A percentile compares a stretch with the other conserved stretches of the same genome.
phyloP scores from a whole-genome alignment of 1,284 basidiomycete genomes.

The Wolfiporia cocos region DNA sequence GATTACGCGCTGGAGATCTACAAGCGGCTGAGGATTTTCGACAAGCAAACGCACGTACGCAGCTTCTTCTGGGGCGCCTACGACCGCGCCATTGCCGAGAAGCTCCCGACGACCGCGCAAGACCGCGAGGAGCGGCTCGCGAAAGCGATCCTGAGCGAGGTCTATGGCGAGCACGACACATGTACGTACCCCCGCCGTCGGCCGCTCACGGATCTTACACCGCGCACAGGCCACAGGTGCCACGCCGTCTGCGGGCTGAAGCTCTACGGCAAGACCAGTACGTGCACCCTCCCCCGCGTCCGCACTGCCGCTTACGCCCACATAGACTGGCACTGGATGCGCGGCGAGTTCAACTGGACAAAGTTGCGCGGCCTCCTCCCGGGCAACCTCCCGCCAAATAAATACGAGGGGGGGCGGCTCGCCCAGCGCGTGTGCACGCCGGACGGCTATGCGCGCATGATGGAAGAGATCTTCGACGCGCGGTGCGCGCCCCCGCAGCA shows the following conservation, averaged over 20 bases:
- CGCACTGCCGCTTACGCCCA: too few species aligned
- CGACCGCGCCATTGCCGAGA: neutral
- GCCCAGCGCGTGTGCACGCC: neutral
- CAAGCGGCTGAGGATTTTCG: too few species aligned
- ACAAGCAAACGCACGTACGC: too few species aligned
- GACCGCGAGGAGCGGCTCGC: neutral
- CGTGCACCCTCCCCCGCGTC: conserved; percentile 3
- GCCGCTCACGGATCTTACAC: neutral
- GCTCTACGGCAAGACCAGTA: conserved; percentile 18
- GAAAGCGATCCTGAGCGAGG: conserved; percentile 4
- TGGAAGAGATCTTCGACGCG: conserved; percentile 15
- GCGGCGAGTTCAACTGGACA: conserved; percentile 7
- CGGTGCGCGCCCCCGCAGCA: neutral
- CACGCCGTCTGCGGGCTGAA: conserved; percentile 9
- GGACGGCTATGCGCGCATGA: too few species aligned
- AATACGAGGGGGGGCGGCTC: conserved; percentile 7
- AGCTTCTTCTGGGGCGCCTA: neutral
- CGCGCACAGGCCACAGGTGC: conserved; percentile 21
- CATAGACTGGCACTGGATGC: conserved; percentile 18
- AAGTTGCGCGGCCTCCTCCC: conserved; percentile 9
- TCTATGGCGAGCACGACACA: conserved; percentile 6
- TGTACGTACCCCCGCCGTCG: conserved; percentile 5
- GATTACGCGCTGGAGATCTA: too few species aligned
- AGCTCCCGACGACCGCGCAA: neutral
- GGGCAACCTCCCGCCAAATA: conserved; percentile 15